phyloP scores from a whole-genome alignment of 345 rosid species.

The Chamaenerion angustifolium region DNA sequence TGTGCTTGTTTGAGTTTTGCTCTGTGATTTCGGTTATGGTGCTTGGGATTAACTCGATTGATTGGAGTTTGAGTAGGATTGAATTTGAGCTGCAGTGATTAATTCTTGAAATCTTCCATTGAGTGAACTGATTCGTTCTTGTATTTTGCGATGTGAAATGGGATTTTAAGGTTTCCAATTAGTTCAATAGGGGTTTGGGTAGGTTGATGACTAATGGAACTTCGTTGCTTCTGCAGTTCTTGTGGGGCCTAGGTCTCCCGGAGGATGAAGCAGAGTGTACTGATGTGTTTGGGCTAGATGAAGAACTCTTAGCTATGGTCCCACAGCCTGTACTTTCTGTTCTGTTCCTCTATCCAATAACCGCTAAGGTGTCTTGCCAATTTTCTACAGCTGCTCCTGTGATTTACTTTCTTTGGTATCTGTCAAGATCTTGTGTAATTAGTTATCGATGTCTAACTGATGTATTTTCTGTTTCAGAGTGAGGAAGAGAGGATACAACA shows the following conservation, averaged over 20 bases:
- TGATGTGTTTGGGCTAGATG: conserved; percentile 89
- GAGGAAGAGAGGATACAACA: conserved; percentile 69
- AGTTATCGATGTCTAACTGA: conserved; percentile 1
- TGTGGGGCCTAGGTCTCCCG: conserved; percentile 72
- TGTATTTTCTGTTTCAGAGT: conserved; percentile 25
- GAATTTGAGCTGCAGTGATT: neutral
- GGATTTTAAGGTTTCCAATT: no score
- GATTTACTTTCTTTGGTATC: neutral
- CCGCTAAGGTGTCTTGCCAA: conserved; percentile 40
- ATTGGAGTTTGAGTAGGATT: no score
- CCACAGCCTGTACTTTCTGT: conserved; percentile 90
- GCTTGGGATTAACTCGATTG: no score
- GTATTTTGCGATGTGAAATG: neutral
- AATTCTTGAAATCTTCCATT: no score
- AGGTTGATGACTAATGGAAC: neutral
- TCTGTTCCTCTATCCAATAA: conserved; percentile 73
- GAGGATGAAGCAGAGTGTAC: conserved; percentile 56
- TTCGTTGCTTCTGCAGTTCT: conserved; percentile 36
- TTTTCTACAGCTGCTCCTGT: neutral
- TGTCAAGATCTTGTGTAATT: neutral
- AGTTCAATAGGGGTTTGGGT: no score
- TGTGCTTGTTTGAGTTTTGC: no score
- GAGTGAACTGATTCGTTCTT: neutral
- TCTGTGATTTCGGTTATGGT: no score
- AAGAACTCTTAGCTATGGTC: conserved; percentile 75